Percentiles rank a stretch among this genome's conserved stretches.
Conservation (phyloP, 2,329 filamentous ascomycete genomes). For the Botrytis cinerea region DNA sequence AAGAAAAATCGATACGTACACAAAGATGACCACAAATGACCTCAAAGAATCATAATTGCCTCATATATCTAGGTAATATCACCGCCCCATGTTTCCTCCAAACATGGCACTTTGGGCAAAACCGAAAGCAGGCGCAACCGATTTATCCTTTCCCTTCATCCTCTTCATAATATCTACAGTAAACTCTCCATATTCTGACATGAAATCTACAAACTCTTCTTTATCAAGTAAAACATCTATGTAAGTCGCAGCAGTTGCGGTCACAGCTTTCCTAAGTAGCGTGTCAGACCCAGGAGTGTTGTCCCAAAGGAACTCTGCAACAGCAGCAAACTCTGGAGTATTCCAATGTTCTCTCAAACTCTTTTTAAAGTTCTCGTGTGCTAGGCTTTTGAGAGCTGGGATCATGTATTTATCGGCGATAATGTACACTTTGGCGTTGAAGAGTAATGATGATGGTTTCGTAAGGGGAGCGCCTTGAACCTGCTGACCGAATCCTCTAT, state of each 20-base stretch:
- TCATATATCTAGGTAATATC: background rate
- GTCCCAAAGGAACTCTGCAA: slow-evolving; percentile 25
- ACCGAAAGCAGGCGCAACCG: background rate
- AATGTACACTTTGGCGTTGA: slow-evolving; percentile 31
- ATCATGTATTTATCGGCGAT: slow-evolving; percentile 35
- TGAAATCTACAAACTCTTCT: slow-evolving; percentile 26
- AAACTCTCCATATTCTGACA: slow-evolving; percentile 14
- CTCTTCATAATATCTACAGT: slow-evolving; percentile 13
- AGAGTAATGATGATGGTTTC: slow-evolving; percentile 17
- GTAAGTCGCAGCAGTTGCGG: slow-evolving; percentile 22
- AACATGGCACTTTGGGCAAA: background rate
- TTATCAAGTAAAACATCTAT: slow-evolving; percentile 23
- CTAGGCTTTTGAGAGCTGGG: slow-evolving; percentile 25
- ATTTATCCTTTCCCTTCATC: background rate
- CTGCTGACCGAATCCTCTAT: no score
- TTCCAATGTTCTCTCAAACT: slow-evolving; percentile 23
- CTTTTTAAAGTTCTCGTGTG: slow-evolving; percentile 26
- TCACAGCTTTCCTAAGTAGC: slow-evolving; percentile 25
- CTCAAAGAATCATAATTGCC: background rate
- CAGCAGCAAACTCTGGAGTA: slow-evolving; percentile 20
- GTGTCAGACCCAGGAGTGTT: slow-evolving; percentile 25
- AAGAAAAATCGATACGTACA: background rate
- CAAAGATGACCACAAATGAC: background rate
- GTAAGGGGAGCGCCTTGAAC: background rate
- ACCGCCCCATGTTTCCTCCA: background rate